Conservation (phyloP, 2,329 filamentous ascomycete genomes). For the Colletotrichum sp. region DNA sequence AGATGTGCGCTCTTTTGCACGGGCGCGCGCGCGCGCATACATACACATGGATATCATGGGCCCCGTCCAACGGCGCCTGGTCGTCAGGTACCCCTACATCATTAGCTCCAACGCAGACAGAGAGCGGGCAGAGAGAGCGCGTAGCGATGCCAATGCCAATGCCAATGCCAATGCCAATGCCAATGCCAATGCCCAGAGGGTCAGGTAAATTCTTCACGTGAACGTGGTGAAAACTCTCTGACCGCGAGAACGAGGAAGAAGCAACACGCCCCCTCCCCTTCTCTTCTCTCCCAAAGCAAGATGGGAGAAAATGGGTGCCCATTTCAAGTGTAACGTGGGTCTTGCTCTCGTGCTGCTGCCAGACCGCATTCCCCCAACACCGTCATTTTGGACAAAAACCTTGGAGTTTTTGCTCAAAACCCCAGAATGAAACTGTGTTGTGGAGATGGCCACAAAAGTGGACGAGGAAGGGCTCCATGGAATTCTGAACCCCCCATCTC, state of each 20-base stretch:
- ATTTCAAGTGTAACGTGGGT: background rate
- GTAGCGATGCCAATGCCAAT: background rate
- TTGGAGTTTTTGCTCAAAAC: background rate
- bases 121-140: background rate
- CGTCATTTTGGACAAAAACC: background rate
- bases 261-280: background rate
- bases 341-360: background rate
- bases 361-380: background rate
- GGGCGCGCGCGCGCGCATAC: background rate
- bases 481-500: background rate
- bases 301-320: background rate
- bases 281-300: background rate
- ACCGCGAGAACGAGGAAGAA: background rate
- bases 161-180: no score
- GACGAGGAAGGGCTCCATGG: background rate
- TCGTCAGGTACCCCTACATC: conserved; percentile 13
- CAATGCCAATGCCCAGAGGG: background rate
- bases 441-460: background rate
- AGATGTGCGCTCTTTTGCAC: background rate
- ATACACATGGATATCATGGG: background rate
- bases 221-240: background rate
- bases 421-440: background rate
- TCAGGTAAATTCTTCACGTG: background rate
- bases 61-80: background rate
- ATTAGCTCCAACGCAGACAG: background rate